Percentiles rank a stretch among this genome's conserved stretches.
Conservation (phyloP, 2,329 filamentous ascomycete genomes). For the Rhinocladiella mackenziei region DNA sequence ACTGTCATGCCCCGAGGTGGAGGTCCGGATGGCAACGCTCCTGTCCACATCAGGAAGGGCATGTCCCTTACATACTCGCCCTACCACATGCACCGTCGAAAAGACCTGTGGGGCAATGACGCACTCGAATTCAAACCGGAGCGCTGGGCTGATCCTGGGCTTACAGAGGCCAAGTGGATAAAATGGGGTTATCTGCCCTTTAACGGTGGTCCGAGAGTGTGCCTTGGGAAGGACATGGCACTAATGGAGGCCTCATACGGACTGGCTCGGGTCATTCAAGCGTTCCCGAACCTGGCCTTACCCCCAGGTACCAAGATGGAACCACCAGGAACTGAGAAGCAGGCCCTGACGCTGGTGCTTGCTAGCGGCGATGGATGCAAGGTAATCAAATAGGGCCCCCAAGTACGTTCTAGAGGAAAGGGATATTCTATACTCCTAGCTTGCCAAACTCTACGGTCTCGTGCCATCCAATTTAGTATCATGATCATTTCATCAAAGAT, state of each 20-base stretch:
- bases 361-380: background rate
- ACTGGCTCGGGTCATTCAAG: background rate
- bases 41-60: conserved; percentile 32
- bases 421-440: no score
- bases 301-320: background rate
- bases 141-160: conserved; percentile 19
- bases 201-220: conserved; percentile 40
- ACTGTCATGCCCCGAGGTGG: conserved; percentile 35
- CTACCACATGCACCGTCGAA: conserved; percentile 45
- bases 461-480: no score
- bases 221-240: conserved; percentile 32
- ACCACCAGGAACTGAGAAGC: background rate
- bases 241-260: background rate
- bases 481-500: no score
- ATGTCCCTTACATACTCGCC: conserved; percentile 28
- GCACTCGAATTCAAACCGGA: conserved; percentile 16
- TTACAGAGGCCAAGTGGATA: conserved; percentile 26
- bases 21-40: conserved; percentile 30
- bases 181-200: conserved; percentile 40
- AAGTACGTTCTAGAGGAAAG: no score
- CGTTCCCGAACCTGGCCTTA: background rate
- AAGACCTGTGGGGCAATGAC: conserved; percentile 37
- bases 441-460: no score
- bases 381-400: no score
- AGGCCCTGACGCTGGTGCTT: background rate